phyloP scores from a whole-genome alignment of 2,329 filamentous ascomycete genomes.

The Microsporum canis region DNA sequence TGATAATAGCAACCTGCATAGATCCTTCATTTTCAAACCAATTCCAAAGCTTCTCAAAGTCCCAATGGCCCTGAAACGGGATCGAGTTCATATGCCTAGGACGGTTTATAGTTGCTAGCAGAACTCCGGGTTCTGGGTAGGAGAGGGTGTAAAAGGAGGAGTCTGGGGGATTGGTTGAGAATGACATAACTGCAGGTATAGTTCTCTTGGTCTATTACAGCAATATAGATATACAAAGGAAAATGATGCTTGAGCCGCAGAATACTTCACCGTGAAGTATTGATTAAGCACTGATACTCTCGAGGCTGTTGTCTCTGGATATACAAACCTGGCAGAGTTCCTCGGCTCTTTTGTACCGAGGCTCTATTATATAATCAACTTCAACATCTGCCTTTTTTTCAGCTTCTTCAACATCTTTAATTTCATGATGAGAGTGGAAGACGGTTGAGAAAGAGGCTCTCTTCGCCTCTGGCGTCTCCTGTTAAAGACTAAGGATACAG shows the following conservation, averaged over 20 bases:
- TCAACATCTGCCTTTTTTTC: neutral
- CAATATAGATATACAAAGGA: neutral
- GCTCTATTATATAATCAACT: neutral
- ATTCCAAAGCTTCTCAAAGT: slow-evolving; percentile 29
- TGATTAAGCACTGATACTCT: neutral
- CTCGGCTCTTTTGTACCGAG: neutral
- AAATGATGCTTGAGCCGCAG: neutral
- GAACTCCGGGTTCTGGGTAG: slow-evolving; percentile 32
- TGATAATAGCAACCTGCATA: slow-evolving; percentile 33
- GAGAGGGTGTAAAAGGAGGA: slow-evolving; percentile 21
- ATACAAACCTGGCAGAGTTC: neutral
- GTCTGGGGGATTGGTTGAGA: slow-evolving; percentile 9
- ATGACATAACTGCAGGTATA: slow-evolving; percentile 7
- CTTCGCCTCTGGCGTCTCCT: neutral
- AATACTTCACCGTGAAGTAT: neutral
- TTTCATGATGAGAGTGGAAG: neutral
- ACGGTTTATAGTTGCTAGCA: slow-evolving; percentile 37
- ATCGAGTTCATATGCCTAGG: slow-evolving; percentile 33
- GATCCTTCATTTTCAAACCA: slow-evolving; percentile 34
- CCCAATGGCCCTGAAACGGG: slow-evolving; percentile 29
- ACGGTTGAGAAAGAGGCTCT: neutral
- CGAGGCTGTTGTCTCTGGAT: neutral
- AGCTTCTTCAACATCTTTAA: neutral
- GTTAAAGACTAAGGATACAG: neutral
- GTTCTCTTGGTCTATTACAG: neutral